A percentile compares a stretch with the other conserved stretches of the same genome.
Conservation (phyloP, 495 filamentous ascomycete species). For the Chaetomium cochliodes region DNA sequence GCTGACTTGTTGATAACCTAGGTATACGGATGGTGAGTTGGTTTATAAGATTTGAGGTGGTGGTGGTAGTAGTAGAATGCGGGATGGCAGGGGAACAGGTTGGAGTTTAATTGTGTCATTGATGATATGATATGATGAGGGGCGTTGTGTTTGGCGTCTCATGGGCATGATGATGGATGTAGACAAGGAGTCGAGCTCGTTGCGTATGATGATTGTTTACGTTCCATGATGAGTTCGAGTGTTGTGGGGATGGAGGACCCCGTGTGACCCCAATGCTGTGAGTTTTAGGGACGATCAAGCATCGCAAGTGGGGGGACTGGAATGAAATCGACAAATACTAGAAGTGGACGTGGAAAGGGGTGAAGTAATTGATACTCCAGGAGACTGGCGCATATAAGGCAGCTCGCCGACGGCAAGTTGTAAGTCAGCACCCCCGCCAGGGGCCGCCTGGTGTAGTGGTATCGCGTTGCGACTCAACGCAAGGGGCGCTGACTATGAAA, state of each 20-base stretch:
- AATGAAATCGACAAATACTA: neutral
- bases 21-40: conserved; percentile 48
- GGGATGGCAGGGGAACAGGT: neutral
- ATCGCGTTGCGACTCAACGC: conserved; percentile 9
- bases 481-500: conserved; percentile 1
- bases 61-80: neutral
- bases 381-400: neutral
- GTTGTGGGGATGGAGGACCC: neutral
- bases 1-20: conserved; percentile 33
- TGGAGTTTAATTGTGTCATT: neutral
- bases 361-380: neutral
- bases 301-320: neutral
- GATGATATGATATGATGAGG: conserved; percentile 2
- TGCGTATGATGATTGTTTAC: neutral
- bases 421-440: neutral
- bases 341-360: neutral
- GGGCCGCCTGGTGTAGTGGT: conserved; percentile 2
- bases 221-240: neutral
- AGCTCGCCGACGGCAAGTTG: neutral
- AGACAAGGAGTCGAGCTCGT: neutral
- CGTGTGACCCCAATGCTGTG: no score
- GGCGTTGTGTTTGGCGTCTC: conserved; percentile 8
- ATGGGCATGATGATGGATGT: conserved; percentile 7
- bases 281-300: neutral
- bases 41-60: conserved; percentile 46